Conservation (phyloP, 148 eudicot species). For the Fagopyrum homotropicum region DNA sequence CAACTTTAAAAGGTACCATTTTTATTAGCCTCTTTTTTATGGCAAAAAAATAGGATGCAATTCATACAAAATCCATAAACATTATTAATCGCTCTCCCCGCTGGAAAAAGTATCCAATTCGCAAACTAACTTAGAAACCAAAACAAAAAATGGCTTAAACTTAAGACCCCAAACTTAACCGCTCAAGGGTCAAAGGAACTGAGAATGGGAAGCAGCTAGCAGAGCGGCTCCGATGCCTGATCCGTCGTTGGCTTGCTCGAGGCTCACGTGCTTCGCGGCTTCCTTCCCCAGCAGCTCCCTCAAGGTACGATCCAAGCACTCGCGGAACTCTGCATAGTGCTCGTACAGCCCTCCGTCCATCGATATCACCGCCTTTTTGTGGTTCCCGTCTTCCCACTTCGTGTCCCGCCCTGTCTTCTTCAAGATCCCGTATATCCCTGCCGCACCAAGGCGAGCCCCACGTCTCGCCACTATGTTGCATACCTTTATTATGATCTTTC, state of each 20-base stretch:
- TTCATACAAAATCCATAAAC: background rate
- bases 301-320: constrained; percentile 48
- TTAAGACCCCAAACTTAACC: too few relatives aligned
- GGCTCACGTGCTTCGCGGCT: constrained; percentile 24
- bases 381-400: constrained; percentile 19
- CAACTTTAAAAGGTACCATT: background rate
- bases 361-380: constrained; percentile 44
- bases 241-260: constrained; percentile 66
- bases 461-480: constrained; percentile 58
- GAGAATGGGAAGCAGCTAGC: constrained; percentile 50
- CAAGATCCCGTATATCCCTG: constrained; percentile 55
- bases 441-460: constrained; percentile 72
- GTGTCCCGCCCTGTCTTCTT: constrained; percentile 62
- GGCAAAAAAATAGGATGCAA: background rate
- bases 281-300: constrained; percentile 51
- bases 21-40: background rate
- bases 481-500: constrained; percentile 49
- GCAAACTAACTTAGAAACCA: background rate
- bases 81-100: background rate
- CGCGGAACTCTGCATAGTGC: constrained; percentile 56
- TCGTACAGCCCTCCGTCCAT: constrained; percentile 78
- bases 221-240: constrained; percentile 81
- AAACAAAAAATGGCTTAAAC: too few relatives aligned
- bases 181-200: background rate
- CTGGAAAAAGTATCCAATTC: background rate